Evolutionary conservation across 345 rosid genomes (phyloP).

Genomic region (Eucalyptus tenuipes): DNA sequence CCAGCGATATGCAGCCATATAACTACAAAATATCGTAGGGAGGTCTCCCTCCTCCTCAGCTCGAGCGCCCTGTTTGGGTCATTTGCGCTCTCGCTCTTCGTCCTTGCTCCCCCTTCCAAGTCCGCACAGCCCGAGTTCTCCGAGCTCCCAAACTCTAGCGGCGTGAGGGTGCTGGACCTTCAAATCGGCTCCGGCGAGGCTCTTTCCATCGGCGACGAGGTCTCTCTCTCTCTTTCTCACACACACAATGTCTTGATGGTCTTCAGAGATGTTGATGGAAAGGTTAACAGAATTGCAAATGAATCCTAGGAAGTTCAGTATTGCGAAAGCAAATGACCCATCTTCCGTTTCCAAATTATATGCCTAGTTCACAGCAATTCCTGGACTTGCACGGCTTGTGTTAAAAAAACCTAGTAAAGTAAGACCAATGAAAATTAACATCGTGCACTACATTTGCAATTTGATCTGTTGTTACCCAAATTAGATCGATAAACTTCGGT

Average conservation of each 20-base stretch:
- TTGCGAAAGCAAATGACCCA: neutral
- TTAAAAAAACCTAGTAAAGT: neutral
- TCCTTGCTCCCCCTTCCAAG: slow-evolving; percentile 2
- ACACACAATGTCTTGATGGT: neutral
- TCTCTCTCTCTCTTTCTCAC: neutral
- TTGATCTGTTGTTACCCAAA: neutral
- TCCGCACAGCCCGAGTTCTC: slow-evolving; percentile 18
- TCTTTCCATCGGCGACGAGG: slow-evolving; percentile 60
- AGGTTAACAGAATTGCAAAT: neutral
- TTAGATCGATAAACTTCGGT: neutral
- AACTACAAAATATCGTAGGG: neutral
- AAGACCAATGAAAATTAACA: neutral
- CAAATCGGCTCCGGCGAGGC: slow-evolving; percentile 50
- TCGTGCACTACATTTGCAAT: neutral
- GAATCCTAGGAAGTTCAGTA: neutral
- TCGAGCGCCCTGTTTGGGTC: neutral
- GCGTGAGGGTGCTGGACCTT: slow-evolving; percentile 63
- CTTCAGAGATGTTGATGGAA: neutral
- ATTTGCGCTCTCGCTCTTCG: neutral
- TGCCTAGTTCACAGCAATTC: neutral
- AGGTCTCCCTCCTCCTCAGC: neutral
- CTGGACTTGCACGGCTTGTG: neutral
- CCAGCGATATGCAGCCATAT: too few relatives aligned
- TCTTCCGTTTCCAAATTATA: neutral
- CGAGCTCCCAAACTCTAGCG: slow-evolving; percentile 61